phyloP scores from a whole-genome alignment of 1,284 basidiomycete genomes.

The Boletus mariae region DNA sequence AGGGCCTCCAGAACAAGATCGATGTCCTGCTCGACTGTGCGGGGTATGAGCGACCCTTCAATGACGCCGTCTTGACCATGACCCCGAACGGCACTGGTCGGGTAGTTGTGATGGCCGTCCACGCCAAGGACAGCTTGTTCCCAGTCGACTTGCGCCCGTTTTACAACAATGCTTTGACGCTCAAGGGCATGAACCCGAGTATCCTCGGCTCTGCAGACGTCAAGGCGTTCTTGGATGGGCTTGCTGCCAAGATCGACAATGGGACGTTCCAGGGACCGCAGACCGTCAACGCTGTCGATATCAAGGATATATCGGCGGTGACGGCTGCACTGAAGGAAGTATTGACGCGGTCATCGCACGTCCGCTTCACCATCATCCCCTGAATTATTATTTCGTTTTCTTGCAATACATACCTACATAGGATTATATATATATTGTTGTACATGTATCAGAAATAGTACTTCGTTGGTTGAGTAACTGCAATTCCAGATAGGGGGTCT shows the following conservation, averaged over 20 bases:
- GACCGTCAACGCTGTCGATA: slow-evolving; percentile 19
- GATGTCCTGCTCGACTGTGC: slow-evolving; percentile 35
- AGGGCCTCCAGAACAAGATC: slow-evolving; percentile 30
- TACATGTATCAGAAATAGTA: neutral
- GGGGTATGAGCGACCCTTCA: slow-evolving; percentile 33
- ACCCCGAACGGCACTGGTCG: slow-evolving; percentile 31
- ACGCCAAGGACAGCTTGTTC: slow-evolving; percentile 32
- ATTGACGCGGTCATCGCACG: slow-evolving; percentile 25
- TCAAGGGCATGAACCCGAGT: slow-evolving; percentile 33
- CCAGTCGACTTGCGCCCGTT: slow-evolving; percentile 31
- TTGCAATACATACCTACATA: neutral
- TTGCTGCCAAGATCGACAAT: slow-evolving; percentile 30
- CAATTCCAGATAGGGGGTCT: no score
- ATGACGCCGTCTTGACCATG: slow-evolving; percentile 35
- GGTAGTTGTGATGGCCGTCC: slow-evolving; percentile 35
- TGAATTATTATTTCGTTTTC: neutral
- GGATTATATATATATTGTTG: neutral
- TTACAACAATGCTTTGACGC: slow-evolving; percentile 30
- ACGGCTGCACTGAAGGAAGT: slow-evolving; percentile 22
- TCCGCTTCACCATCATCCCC: slow-evolving; percentile 32
- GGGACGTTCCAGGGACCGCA: slow-evolving; percentile 29
- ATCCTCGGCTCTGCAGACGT: slow-evolving; percentile 22
- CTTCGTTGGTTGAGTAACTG: no score
- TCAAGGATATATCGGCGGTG: slow-evolving; percentile 22
- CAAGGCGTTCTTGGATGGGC: slow-evolving; percentile 30